A percentile compares a stretch with the other conserved stretches of the same genome.
Evolutionary conservation across 225 moss, liverwort and hornwort species (phyloP).

Genomic region (Straminergon stramineum): DNA sequence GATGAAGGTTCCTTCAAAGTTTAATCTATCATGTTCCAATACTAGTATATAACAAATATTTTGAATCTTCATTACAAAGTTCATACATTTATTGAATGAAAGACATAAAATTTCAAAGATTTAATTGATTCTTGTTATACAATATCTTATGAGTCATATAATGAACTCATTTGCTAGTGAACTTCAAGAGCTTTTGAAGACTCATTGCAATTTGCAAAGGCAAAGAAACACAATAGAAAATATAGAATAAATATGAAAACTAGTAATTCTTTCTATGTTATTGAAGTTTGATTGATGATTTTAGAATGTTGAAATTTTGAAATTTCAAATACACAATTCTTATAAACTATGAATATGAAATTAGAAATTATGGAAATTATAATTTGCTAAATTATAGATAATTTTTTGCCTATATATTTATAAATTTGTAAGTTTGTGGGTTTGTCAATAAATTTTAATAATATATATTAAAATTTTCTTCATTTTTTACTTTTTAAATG

Average conservation of each 20-base stretch:
- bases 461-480: neutral
- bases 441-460: no score
- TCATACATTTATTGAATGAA: neutral
- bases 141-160: neutral
- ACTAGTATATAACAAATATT: neutral
- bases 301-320: neutral
- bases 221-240: neutral
- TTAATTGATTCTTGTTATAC: neutral
- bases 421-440: neutral
- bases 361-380: neutral
- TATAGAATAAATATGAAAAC: fast-evolving
- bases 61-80: neutral
- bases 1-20: neutral
- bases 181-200: neutral
- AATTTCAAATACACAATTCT: neutral
- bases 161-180: neutral
- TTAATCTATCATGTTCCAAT: neutral
- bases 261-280: neutral
- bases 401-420: neutral
- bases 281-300: neutral
- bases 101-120: neutral
- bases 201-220: neutral
- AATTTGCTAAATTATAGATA: neutral
- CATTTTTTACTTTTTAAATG: neutral
- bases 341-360: neutral